Percentiles rank a stretch among this genome's conserved stretches.
Evolutionary conservation across 177 flowering plant species (phyloP).

Genomic region (Vitis hybrid): DNA sequence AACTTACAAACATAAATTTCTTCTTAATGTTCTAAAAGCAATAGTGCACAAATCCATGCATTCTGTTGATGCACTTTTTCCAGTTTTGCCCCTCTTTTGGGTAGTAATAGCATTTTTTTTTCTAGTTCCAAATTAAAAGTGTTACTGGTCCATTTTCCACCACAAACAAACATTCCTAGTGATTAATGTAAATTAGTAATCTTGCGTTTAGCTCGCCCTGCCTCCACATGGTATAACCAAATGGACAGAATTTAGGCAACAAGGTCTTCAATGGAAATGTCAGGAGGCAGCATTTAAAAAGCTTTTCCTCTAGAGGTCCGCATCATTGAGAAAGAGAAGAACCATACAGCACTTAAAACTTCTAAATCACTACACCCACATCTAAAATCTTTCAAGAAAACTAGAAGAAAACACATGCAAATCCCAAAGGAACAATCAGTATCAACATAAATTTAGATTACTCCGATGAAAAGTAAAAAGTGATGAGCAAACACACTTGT

Average conservation of each 20-base stretch:
- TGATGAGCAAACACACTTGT: conserved; percentile 1
- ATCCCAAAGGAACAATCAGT: not conserved
- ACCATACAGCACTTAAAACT: not conserved
- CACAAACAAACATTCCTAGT: too few species aligned
- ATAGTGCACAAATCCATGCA: too few species aligned
- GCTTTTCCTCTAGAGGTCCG: not conserved
- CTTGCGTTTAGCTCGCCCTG: not conserved
- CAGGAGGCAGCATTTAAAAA: not conserved
- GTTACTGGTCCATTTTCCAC: too few species aligned
- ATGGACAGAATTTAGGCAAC: not conserved
- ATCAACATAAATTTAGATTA: not conserved
- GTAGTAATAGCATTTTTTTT: too few species aligned
- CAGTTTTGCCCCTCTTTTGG: too few species aligned
- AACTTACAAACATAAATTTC: not conserved
- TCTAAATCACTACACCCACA: not conserved
- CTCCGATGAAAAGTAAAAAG: not conserved
- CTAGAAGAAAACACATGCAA: not conserved
- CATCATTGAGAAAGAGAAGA: not conserved
- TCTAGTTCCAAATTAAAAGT: too few species aligned
- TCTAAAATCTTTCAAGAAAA: not conserved
- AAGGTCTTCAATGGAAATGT: not conserved
- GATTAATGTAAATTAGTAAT: not conserved
- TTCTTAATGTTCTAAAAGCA: not conserved
- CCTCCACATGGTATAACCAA: not conserved
- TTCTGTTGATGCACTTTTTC: too few species aligned